Evolutionary conservation across 1,284 basidiomycete genomes (phyloP), one percentile per base, ranked within the genome.

Genomic region (Schizopora paradoxa): DNA sequence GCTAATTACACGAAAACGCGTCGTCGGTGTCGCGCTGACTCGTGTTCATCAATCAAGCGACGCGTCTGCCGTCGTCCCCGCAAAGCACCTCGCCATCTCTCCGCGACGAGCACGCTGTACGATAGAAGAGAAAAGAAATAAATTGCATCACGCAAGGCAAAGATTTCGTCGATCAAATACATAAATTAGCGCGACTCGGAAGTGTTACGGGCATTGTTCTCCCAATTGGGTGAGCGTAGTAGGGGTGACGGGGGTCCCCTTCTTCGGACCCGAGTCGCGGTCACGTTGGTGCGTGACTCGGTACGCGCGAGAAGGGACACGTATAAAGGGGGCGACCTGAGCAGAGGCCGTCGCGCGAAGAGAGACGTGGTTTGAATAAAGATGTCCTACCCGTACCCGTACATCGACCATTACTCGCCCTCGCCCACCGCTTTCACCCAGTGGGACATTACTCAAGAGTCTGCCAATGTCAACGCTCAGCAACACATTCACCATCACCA

Each of bases 381-480:
- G 58, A 66, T 66, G 65, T 64, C 64, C 49, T 66, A 66, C 60
- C 66, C 61, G 54, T 66, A 64, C 52, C 63, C 60, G 43, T 56
- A 55, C 61, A 60, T 54, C 44, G 58, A 54, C 39, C 64, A 62
- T 49, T 59, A 64, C 50, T 56, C 62, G 41, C 64, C 65, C 16
- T 57, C 54, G 54, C 59, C 64, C 38, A 49, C 65, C 44, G 33
- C 55, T 2, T 64, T 53, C 34, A 26, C 32, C 47, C 63, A 51
- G 48, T 67, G 65, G 65, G 60, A 65, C 40, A 48, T 16, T 21
- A 22, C 47, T 40, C 43, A 52, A 47, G 51, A 37, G 44, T 16
- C n/a, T 49, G 50, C 13, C 47, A 49, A 43, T 23, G 26, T 44
- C 27, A 59, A 35, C 41, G 34, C 48, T 34, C 26, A 40, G 26